Base-by-base conservation (phyloP, 73 alveolate genomes). In the Durusdinium trenchii region DNA sequence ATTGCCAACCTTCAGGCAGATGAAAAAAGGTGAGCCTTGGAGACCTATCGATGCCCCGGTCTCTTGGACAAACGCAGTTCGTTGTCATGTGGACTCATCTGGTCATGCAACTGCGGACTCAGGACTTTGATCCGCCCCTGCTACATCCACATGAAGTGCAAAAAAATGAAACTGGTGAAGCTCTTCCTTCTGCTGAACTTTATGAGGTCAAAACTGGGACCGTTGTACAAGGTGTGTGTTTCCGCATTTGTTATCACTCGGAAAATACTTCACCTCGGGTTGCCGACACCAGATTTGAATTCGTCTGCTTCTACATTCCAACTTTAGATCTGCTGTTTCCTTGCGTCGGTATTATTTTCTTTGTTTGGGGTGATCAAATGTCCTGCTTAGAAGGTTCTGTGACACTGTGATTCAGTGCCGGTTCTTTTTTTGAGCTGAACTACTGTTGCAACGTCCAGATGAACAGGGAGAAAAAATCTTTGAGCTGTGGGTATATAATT, bases 81-180 rank as follows among this genome's bases (percentile, higher is more conserved):
- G 84, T 73, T 14, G 26, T 38, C 20, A 12, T 5, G 51, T 26
- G 51, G 85, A 75, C 9, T 16, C 85, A 40, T 35, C 42, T 50
- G 47, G 69, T 12, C 23, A 23, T 60, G 73, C 73, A 60, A 32
- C 3, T 0, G 18, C 30, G 64, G 43, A 5, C 71, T 81, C 57
- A 81, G 91, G 91, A 81, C 69, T 81, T 28, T 50, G 91, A 81
- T 81, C 91, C 91, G 46, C 91, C 91, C 48, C 42, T 81, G 48
- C 30, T 81, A 67, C 45, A 46, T 47, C 91, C n/a, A n/a, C n/a
- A n/a, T n/a, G n/a, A n/a, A n/a, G n/a, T n/a, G n/a, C n/a, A n/a
- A n/a, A n/a, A n/a, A n/a, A n/a, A n/a, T n/a, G n/a, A n/a, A n/a
- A n/a, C n/a, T n/a, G n/a, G 32, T 26, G 91, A 81, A 81, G 67